phyloP scores from a whole-genome alignment of 2,329 filamentous ascomycete genomes.

The Alternaria consortialis region DNA sequence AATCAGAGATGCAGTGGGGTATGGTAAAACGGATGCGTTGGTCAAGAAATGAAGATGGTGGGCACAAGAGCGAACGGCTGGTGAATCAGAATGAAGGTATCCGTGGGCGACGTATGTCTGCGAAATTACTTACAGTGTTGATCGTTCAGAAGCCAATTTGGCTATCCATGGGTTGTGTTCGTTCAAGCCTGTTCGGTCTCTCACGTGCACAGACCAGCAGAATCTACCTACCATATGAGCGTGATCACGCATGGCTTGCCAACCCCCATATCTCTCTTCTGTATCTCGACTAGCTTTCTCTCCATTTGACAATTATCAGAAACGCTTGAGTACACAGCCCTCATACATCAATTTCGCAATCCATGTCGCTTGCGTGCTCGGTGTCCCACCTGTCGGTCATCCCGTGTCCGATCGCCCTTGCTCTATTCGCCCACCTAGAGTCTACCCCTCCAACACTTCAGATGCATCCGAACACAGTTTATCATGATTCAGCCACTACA shows the following conservation, averaged over 20 bases:
- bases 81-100: no score
- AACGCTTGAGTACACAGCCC: background rate
- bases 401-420: constrained; percentile 2
- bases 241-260: background rate
- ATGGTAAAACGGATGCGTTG: no score
- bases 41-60: no score
- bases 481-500: background rate
- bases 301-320: background rate
- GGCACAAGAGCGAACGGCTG: no score
- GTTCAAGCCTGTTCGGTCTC: no score
- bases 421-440: background rate
- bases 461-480: background rate
- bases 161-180: no score
- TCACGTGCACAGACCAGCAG: background rate
- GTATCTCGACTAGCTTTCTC: background rate
- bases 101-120: no score
- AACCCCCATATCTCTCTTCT: background rate
- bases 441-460: constrained; percentile 1
- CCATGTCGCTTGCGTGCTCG: constrained; percentile 4
- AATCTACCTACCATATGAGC: background rate
- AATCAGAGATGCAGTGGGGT: no score
- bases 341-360: background rate
- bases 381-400: background rate
- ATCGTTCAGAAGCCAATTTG: no score
- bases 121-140: no score